phyloP scores from a whole-genome alignment of 805 yeast genomes.

The Candida tibetensis region DNA sequence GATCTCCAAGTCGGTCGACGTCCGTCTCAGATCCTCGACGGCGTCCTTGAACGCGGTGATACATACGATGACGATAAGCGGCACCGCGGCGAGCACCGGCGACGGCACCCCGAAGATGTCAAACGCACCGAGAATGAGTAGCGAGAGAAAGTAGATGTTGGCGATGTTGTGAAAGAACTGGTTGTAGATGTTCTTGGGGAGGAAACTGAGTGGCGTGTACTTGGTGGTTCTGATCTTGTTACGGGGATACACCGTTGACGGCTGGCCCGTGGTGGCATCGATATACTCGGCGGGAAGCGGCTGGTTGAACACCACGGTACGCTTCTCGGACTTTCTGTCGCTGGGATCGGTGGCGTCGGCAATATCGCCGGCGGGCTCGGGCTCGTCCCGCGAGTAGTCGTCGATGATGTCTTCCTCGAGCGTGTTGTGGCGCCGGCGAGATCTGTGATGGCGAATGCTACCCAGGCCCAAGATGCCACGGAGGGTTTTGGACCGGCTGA shows the following conservation, averaged over 20 bases:
- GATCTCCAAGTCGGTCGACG: slow-evolving; percentile 66
- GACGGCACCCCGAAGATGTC: slow-evolving; percentile 77
- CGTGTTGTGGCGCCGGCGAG: slow-evolving; percentile 17
- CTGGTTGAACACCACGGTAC: slow-evolving; percentile 59
- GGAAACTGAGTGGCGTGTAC: slow-evolving; percentile 84
- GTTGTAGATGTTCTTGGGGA: slow-evolving; percentile 76
- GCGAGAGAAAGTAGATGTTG: slow-evolving; percentile 76
- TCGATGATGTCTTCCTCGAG: slow-evolving; percentile 23
- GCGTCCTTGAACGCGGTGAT: slow-evolving; percentile 80
- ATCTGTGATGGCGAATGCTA: slow-evolving; percentile 5
- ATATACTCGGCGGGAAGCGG: slow-evolving; percentile 56
- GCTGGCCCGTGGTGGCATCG: slow-evolving; percentile 58
- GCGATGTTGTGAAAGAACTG: slow-evolving; percentile 82
- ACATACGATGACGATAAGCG: slow-evolving; percentile 71
- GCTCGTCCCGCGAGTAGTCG: slow-evolving; percentile 18
- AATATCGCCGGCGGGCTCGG: slow-evolving; percentile 3
- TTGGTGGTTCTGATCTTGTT: slow-evolving; percentile 94
- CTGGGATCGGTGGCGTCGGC: slow-evolving; percentile 29
- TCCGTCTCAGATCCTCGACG: slow-evolving; percentile 75
- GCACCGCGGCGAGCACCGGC: slow-evolving; percentile 73
- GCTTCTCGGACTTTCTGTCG: slow-evolving; percentile 29
- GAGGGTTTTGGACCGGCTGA: slow-evolving; percentile 60
- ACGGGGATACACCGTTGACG: slow-evolving; percentile 64
- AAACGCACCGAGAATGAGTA: slow-evolving; percentile 72
- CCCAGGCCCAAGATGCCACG: slow-evolving; percentile 34